Evolutionary conservation across 2,329 filamentous ascomycete genomes (phyloP), one percentile per base, ranked within the genome.

Genomic region (Penicillium sclerotigenum): DNA sequence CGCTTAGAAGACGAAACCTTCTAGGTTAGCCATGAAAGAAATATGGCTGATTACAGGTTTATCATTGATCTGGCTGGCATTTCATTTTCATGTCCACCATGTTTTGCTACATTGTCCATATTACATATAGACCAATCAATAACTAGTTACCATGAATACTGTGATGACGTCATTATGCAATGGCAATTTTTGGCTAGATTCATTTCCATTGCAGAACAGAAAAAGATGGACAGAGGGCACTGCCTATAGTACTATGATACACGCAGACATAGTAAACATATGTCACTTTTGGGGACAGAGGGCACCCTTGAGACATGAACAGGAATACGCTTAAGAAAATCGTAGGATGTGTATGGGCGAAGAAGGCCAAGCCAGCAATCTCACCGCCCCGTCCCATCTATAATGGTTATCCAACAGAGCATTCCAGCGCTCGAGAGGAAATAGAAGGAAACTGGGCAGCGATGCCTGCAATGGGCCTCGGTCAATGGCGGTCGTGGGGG

Each of bases 1-100:
- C 63, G 67, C 28, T 58, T 77, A 31, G 77, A 80, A 47, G 77
- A 80, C 59, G 77, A 80, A 55, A 79, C 74, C 0, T 80, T 80
- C 56, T 80, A 65, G 65, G 5, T 36, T 8, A 11, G 4, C 6
- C 8, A 13, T 6, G 1, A 4, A 29, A n/a, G 6, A 26, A 6
- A 22, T 31, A 22, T 4, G 2, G n/a, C 42, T 31, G 18, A 16
- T 2, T 5, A 16, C 8, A 16, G 1, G 28, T 31, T 45, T 31
- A 16, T 16, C 18, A 3, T 43, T 20, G 34, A 16, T 28, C 11
- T 29, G 18, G n/a, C 6, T 18, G 10, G 5, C 7, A 1, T 16
- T 20, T 41, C 14, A n/a, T 26, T 41, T 24, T 5, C 36, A 18
- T 36, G 28, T n/a, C 13, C n/a, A 9, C 20, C 13, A 22, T 1